A percentile compares a stretch with the other conserved stretches of the same genome.
Conservation (phyloP, 2,329 filamentous ascomycete genomes). For the Aspergillus versicolor region DNA sequence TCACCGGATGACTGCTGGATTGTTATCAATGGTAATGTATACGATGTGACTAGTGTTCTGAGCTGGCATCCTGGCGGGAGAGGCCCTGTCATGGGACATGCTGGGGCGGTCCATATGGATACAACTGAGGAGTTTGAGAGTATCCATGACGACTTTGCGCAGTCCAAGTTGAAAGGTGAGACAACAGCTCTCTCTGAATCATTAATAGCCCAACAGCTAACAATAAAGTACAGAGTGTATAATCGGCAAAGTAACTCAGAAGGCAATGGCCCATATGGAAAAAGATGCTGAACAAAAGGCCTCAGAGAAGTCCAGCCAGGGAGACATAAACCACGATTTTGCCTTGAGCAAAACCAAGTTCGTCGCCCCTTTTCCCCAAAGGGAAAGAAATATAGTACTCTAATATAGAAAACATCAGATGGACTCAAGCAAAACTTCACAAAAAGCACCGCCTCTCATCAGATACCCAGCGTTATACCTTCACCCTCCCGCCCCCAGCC, state of each 20-base stretch:
- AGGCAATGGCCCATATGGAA: slow-evolving; percentile 49
- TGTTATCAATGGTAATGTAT: slow-evolving; percentile 53
- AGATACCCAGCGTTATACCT: slow-evolving; percentile 30
- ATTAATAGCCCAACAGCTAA: neutral
- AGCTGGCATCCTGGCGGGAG: slow-evolving; percentile 53
- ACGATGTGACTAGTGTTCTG: slow-evolving; percentile 50
- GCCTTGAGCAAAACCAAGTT: slow-evolving; percentile 38
- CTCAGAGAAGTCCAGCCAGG: slow-evolving; percentile 36
- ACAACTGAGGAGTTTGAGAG: slow-evolving; percentile 52
- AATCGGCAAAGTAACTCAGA: slow-evolving; percentile 51
- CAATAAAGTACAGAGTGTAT: slow-evolving; percentile 46
- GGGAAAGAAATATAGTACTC: neutral
- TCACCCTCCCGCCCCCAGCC: slow-evolving; percentile 22
- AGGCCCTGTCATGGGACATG: slow-evolving; percentile 50
- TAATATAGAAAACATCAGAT: slow-evolving; percentile 28
- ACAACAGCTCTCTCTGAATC: slow-evolving; percentile 12
- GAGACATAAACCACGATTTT: slow-evolving; percentile 31
- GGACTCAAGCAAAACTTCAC: slow-evolving; percentile 45
- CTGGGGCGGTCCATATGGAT: slow-evolving; percentile 50
- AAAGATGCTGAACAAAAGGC: slow-evolving; percentile 43
- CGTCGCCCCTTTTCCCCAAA: neutral
- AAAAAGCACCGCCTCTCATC: slow-evolving; percentile 43
- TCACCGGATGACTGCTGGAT: slow-evolving; percentile 53
- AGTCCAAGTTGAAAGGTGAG: slow-evolving; percentile 48
- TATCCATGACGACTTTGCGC: slow-evolving; percentile 54